phyloP scores from a whole-genome alignment of 306 rosid genomes.

The Astragalus membranaceus region DNA sequence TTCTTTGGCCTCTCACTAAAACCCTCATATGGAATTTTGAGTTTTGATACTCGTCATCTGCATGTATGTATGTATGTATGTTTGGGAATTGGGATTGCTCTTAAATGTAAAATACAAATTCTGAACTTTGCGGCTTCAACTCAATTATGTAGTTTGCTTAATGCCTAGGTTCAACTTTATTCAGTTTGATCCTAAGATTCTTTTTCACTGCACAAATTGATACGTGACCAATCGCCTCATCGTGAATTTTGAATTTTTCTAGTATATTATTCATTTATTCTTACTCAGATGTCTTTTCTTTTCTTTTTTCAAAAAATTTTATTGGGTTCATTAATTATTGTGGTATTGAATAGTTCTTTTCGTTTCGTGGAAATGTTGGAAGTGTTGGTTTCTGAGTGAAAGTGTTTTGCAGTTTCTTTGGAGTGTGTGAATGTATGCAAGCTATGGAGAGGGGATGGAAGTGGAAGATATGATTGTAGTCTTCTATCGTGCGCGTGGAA shows the following conservation, averaged over 20 bases:
- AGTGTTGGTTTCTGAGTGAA: conserved; percentile 24
- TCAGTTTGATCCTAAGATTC: not conserved
- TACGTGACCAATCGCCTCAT: conserved; percentile 2
- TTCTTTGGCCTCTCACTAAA: conserved; percentile 12
- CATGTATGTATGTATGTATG: not conserved
- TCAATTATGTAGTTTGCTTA: conserved; percentile 3
- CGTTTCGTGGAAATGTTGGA: not conserved
- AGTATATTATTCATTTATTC: not conserved
- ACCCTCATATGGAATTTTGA: not conserved
- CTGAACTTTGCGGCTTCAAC: conserved; percentile 2
- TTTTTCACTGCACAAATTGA: not conserved
- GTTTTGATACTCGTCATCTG: not conserved
- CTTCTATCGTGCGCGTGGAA: conserved; percentile 82
- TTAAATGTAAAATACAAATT: not conserved
- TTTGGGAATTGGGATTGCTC: not conserved
- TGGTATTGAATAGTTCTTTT: not conserved
- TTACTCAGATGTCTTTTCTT: not conserved
- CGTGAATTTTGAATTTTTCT: conserved; percentile 7
- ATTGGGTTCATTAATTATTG: not conserved
- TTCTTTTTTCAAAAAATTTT: not conserved
- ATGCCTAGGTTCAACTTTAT: conserved; percentile 1
- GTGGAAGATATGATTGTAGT: conserved; percentile 77
- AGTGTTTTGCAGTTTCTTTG: conserved; percentile 58
- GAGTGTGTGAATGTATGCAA: conserved; percentile 90
- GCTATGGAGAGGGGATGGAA: conserved; percentile 64